Evolutionary conservation across 441 rosid species (phyloP).

Genomic region (Pelargonium australe): DNA sequence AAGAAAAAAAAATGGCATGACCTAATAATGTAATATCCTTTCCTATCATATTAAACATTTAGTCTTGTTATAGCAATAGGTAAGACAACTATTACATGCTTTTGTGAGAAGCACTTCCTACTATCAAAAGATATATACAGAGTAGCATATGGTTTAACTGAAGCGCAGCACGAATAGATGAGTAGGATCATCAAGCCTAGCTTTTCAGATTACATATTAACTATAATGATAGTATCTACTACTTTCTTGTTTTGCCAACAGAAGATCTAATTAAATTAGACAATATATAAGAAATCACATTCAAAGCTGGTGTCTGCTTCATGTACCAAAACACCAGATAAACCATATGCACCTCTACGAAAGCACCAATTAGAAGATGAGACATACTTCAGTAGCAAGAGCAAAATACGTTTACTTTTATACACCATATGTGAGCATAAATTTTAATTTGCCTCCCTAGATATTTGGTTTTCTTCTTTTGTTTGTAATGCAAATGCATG

Average conservation of each 20-base stretch:
- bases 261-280: not conserved
- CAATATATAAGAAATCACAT: not conserved
- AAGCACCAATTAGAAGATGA: not conserved
- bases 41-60: not conserved
- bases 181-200: not conserved
- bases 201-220: not conserved
- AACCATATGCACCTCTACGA: not conserved
- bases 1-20: not conserved
- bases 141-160: not conserved
- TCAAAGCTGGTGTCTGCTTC: slow-evolving; percentile 2
- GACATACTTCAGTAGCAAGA: not conserved
- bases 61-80: not conserved
- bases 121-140: not conserved
- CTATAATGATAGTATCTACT: too few species aligned
- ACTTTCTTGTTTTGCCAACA: too few species aligned
- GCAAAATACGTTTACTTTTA: not conserved
- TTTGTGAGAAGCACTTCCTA: not conserved
- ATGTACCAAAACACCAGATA: not conserved
- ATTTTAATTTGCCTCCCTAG: not conserved
- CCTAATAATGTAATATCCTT: not conserved
- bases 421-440: slow-evolving; percentile 5
- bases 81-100: not conserved
- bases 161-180: not conserved
- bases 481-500: slow-evolving; percentile 13
- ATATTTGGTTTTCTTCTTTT: slow-evolving; percentile 2